Evolutionary conservation across 805 yeast species (phyloP), one percentile per base, ranked within the genome.

Genomic region (Vanderwaltozyma yarrowii): DNA sequence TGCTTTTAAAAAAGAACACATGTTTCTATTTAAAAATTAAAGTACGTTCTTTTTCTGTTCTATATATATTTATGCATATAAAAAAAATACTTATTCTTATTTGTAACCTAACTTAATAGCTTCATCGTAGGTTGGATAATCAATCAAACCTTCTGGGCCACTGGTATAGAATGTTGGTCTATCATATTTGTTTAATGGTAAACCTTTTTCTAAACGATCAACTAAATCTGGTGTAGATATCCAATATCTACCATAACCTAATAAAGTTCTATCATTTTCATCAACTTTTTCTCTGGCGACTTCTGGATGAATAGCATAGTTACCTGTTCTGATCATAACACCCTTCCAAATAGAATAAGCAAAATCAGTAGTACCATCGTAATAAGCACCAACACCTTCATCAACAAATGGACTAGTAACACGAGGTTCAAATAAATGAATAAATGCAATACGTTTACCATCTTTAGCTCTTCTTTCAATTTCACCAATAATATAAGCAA

Each of bases 161-260:
- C 47, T 38, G 23, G 45, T 38, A 48, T 73, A 76, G 56, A 75
- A 74, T 5, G 70, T 65, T n/a, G 45, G 40, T 51, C 80, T 62
- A 47, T 73, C 64, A 48, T 73, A 74, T 20, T 55, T 45, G 40
- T 60, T 62, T 42, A 73, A 52, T 29, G 65, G 62, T 27, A 53
- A 37, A 18, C 66, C 66, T 24, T 67, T 52, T 41, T 61, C 52
- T 30, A 74, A 42, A 40, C 76, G 58, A 8, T 54, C 45, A 10
- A 64, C 67, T 25, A 76, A 51, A 46, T 76, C 81, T 3, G 80
- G 79, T 57, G 74, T 75, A 19, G 77, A 54, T 35, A 71, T 67
- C 52, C 64, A 74, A 41, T 52, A 58, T 42, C 78, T 65, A 16
- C 78, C 78, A 34, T 53, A 56, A 19, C 51, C 58, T 16, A 70